These are phyloP conservation scores for Phytophthora lateralis DNA, from an alignment of 352 stramenopile genomes.

Conservation along the genomic window DNA sequence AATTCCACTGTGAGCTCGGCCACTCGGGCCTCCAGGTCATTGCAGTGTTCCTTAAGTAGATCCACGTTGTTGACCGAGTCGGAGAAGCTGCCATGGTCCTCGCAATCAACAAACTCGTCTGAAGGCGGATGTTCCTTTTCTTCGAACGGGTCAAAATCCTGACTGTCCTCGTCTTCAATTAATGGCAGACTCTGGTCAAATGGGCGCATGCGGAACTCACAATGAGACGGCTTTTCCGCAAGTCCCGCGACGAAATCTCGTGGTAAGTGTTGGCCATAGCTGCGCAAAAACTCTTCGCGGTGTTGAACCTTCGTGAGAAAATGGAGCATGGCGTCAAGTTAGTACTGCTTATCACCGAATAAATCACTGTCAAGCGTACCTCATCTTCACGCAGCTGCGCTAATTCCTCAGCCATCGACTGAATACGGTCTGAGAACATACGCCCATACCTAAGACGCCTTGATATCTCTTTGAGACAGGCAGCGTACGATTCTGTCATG, in stretches of 20 bases:
- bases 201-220: slow-evolving; percentile 86
- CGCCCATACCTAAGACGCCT: slow-evolving; percentile 73
- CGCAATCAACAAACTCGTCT: slow-evolving; percentile 40
- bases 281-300: slow-evolving; percentile 75
- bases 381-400: slow-evolving; percentile 84
- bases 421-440: slow-evolving; percentile 80
- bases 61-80: slow-evolving; percentile 47
- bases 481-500: slow-evolving; percentile 68
- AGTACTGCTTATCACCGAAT: slow-evolving; percentile 3
- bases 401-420: slow-evolving; percentile 87
- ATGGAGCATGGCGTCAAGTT: slow-evolving; percentile 5
- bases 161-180: slow-evolving; percentile 52
- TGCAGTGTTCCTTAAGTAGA: slow-evolving; percentile 67
- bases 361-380: slow-evolving; percentile 25
- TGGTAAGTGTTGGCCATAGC: slow-evolving; percentile 81
- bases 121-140: slow-evolving; percentile 36
- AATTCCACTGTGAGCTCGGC: slow-evolving; percentile 69
- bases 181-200: slow-evolving; percentile 85
- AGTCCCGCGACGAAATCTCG: slow-evolving; percentile 83
- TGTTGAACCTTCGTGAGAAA: slow-evolving; percentile 53
- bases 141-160: slow-evolving; percentile 35
- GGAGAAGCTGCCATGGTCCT: slow-evolving; percentile 24
- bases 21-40: slow-evolving; percentile 71
- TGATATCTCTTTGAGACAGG: slow-evolving; percentile 80
- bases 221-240: slow-evolving; percentile 88